These are phyloP conservation scores for Yarrowia osloensis DNA, from an alignment of 805 yeast genomes.

Conservation along the genomic window DNA sequence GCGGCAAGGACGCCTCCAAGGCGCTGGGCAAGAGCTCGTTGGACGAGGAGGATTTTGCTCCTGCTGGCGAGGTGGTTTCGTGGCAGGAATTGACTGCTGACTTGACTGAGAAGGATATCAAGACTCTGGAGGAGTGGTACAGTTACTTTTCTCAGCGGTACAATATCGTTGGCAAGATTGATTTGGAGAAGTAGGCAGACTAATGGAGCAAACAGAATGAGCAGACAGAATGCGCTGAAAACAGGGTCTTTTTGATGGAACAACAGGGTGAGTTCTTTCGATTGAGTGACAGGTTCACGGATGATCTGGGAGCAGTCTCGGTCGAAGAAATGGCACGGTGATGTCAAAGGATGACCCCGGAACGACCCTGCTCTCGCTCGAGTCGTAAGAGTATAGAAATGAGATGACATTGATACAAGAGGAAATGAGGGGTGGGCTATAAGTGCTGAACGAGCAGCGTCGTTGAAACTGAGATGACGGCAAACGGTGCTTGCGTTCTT, in stretches of 20 bases:
- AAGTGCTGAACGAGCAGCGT: no score
- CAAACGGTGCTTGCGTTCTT: no score
- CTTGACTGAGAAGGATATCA: slow-evolving; percentile 60
- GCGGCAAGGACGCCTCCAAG: slow-evolving; percentile 76
- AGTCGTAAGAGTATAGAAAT: background rate
- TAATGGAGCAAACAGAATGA: no score
- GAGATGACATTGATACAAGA: background rate
- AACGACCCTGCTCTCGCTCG: no score
- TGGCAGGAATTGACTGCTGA: slow-evolving; percentile 36
- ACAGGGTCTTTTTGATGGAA: no score
- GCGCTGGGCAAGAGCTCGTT: slow-evolving; percentile 71
- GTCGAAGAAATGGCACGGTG: no score
- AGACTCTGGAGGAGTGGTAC: slow-evolving; percentile 73
- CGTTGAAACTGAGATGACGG: background rate
- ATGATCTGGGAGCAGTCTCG: no score
- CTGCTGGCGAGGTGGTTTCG: slow-evolving; percentile 36
- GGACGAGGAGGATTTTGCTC: slow-evolving; percentile 53
- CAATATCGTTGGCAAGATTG: slow-evolving; percentile 21
- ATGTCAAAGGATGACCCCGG: no score
- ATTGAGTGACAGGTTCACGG: no score
- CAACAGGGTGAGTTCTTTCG: no score
- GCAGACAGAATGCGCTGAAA: no score
- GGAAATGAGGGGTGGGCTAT: no score
- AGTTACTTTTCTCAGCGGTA: slow-evolving; percentile 57
- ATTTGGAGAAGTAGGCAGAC: background rate